Evolutionary conservation across 1,284 basidiomycete genomes (phyloP).

Genomic region (Papiliotrema flavescens): DNA sequence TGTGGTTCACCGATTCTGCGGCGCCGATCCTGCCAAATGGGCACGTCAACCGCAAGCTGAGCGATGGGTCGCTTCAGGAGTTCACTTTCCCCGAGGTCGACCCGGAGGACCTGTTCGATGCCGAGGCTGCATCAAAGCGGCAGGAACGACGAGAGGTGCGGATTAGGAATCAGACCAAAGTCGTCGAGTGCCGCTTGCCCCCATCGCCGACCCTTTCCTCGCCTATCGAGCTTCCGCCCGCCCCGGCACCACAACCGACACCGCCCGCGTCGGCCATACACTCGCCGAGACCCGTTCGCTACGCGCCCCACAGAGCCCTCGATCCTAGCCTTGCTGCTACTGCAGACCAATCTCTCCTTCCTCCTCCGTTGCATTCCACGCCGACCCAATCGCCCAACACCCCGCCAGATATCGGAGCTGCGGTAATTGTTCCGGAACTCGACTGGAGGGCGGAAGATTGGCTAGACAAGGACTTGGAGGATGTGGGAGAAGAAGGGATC

Average conservation of each 20-base stretch:
- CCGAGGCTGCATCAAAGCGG: not conserved
- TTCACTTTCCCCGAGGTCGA: not conserved
- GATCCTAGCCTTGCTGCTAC: constrained; percentile 1
- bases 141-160: not conserved
- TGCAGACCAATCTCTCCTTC: constrained; percentile 16
- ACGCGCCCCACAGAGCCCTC: not conserved
- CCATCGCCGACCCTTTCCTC: not conserved
- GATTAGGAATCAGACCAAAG: not conserved
- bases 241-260: not conserved
- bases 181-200: no score
- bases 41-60: not conserved
- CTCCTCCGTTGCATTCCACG: constrained; percentile 31
- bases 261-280: not conserved
- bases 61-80: not conserved
- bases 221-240: not conserved
- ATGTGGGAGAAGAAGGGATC: constrained; percentile 17
- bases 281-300: constrained; percentile 11
- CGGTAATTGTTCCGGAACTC: constrained; percentile 25
- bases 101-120: constrained; percentile 1
- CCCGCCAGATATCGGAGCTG: constrained; percentile 10
- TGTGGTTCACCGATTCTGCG: constrained; percentile 35
- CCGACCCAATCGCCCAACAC: constrained; percentile 9
- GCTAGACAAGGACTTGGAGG: constrained; percentile 9
- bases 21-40: not conserved
- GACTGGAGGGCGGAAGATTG: constrained; percentile 24